Base-by-base conservation (phyloP, 805 yeast genomes). In the Suhomyces xylopsoci region DNA sequence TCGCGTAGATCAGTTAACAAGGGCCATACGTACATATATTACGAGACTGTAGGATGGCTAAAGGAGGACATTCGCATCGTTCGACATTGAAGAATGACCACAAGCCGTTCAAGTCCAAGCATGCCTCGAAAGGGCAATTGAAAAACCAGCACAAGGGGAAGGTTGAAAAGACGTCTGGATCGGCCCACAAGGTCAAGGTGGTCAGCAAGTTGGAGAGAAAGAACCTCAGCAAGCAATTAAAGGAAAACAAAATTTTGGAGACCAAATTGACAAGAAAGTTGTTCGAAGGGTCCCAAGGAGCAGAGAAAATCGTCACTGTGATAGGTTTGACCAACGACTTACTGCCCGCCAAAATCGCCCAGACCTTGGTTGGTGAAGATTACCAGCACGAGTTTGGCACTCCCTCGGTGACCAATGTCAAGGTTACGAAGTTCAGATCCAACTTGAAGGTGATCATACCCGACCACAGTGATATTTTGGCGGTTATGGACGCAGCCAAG, bases 61-160 rank as follows among this genome's bases (percentile, higher is more conserved):
- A 59, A 50, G 88, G 88, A 62, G 73, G 74, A 30, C 88, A 86
- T 68, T 82, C 90, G 7, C 98, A 94, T 67, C 81, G 98, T 66
- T 79, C 93, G 10, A 83, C 96, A 3, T 73, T 89, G 45, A 93
- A 90, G 70, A 85, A 85, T 64, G 84, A 84, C 47, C 96, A 93
- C 63, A 94, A 94, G 73, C 81, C 92, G 8, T 96, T 90, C 79
- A 96, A 94, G 67, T 82, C 96, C 2, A 88, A 85, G 66, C 99
- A 94, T 76, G 82, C 97, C 19, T 82, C 96, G 12, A 94, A 94
- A 66, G 88, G 97, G 55, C 82, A 91, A 34, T 69, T 93, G 62
- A 96, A 91, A 66, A 88, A 90, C 58, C 77, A 82, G 54, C 76
- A 76, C 62, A 92, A 88, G 64, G 98, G 98, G 55, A 92, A 90